Evolutionary conservation across 805 yeast genomes (phyloP).

Genomic region (Lipomyces mesembrius): DNA sequence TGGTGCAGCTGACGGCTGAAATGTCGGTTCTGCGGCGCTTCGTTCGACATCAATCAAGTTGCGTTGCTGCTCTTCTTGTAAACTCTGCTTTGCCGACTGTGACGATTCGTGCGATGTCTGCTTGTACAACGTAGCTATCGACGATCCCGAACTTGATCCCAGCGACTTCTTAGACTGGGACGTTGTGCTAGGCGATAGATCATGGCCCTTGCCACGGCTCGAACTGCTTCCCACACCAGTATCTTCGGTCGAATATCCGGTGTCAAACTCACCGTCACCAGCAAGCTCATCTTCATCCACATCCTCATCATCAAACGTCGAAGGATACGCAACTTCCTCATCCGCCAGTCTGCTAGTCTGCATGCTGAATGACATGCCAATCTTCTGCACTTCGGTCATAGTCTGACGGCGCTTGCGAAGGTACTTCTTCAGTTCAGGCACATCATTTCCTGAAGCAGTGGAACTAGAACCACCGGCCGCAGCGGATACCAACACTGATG

Average conservation of each 20-base stretch:
- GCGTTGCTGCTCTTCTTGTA: constrained; percentile 16
- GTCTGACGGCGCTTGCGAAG: constrained; percentile 44
- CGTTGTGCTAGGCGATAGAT: constrained; percentile 20
- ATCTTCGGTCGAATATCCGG: constrained; percentile 33
- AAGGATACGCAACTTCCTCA: constrained; percentile 41
- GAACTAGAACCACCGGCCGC: constrained; percentile 7
- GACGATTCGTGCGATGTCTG: constrained; percentile 6
- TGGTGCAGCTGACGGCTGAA: background rate
- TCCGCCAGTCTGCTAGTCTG: constrained; percentile 59
- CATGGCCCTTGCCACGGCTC: constrained; percentile 28
- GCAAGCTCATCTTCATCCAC: constrained; percentile 40
- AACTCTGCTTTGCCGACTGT: constrained; percentile 10
- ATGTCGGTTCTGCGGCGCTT: constrained; percentile 13
- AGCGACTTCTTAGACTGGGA: constrained; percentile 19
- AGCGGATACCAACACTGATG: constrained; percentile 13
- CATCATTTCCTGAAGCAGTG: constrained; percentile 18
- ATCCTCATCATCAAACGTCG: constrained; percentile 39
- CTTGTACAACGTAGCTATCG: constrained; percentile 28
- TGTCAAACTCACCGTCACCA: constrained; percentile 18
- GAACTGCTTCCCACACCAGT: constrained; percentile 30
- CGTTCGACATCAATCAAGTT: constrained; percentile 25
- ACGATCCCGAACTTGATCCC: constrained; percentile 17
- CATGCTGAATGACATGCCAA: constrained; percentile 82
- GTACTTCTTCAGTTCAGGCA: constrained; percentile 27
- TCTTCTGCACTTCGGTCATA: constrained; percentile 68